Conservation (phyloP, 2,329 filamentous ascomycete genomes). For the Fusarium liriodendri region DNA sequence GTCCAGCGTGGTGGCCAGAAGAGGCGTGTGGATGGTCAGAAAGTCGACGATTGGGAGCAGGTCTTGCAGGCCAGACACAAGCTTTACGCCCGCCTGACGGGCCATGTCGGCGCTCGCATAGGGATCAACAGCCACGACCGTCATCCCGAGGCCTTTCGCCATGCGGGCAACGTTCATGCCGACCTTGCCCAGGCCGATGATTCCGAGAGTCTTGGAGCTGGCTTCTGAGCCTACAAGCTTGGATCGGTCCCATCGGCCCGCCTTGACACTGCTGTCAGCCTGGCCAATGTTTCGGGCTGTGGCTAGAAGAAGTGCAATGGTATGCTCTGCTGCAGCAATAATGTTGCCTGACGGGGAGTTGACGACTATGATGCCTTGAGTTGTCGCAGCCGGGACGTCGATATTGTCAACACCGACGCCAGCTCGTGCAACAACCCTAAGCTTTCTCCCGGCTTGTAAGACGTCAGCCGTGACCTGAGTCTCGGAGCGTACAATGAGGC, state of each 20-base stretch:
- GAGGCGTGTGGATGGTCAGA: constrained; percentile 82
- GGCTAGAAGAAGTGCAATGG: constrained; percentile 78
- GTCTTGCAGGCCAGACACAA: constrained; percentile 66
- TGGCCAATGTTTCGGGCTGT: constrained; percentile 79
- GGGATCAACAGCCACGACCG: constrained; percentile 78
- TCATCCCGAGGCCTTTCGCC: constrained; percentile 82
- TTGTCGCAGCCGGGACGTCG: constrained; percentile 77
- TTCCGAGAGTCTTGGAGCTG: constrained; percentile 79
- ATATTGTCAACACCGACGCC: constrained; percentile 89
- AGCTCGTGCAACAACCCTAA: constrained; percentile 83
- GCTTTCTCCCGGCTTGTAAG: constrained; percentile 72
- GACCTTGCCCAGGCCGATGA: constrained; percentile 86
- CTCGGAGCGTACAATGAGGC: constrained; percentile 83
- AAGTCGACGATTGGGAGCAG: constrained; percentile 78
- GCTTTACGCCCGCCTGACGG: constrained; percentile 71
- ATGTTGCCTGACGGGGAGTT: constrained; percentile 86
- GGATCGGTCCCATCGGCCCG: constrained; percentile 80
- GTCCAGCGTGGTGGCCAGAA: constrained; percentile 81
- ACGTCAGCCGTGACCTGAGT: constrained; percentile 81
- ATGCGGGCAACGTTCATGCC: constrained; percentile 84
- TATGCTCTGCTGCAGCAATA: constrained; percentile 82
- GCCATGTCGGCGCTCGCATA: constrained; percentile 82
- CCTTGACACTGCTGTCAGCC: constrained; percentile 75
- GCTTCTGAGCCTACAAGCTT: constrained; percentile 82
- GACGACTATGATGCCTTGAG: constrained; percentile 80